Evolutionary conservation across 305 asterid species (phyloP).

Genomic region (Rubia peregrina): DNA sequence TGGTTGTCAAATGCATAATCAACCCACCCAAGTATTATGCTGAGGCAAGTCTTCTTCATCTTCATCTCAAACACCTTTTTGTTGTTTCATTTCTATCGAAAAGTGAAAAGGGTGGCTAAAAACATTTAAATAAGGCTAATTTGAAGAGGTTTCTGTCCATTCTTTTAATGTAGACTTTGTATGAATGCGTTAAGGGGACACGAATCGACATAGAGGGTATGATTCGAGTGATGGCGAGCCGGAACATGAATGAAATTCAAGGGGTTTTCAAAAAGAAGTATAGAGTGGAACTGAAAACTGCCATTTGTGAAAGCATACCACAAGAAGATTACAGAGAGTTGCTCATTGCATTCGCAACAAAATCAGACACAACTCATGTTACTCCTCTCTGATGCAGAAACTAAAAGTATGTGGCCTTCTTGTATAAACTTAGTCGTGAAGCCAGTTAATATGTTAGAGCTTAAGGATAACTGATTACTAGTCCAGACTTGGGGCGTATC

Average conservation of each 20-base stretch:
- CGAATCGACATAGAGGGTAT: constrained; percentile 32
- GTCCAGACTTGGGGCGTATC: background rate
- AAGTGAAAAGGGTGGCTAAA: background rate
- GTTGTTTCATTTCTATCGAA: background rate
- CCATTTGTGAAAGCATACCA: constrained; percentile 31
- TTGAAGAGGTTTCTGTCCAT: background rate
- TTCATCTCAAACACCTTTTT: background rate
- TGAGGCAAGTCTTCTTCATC: constrained; percentile 32
- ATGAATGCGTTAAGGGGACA: constrained; percentile 39
- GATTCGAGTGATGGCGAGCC: constrained; percentile 42
- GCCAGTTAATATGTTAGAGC: background rate
- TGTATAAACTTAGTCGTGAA: background rate
- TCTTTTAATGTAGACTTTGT: constrained; percentile 31
- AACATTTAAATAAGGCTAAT: background rate
- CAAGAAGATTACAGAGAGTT: constrained; percentile 37
- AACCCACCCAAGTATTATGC: constrained; percentile 57
- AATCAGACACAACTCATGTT: constrained; percentile 17
- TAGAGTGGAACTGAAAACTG: constrained; percentile 31
- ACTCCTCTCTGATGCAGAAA: background rate
- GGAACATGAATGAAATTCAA: constrained; percentile 47
- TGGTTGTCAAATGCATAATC: constrained; percentile 47
- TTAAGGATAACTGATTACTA: background rate
- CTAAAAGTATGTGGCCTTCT: background rate
- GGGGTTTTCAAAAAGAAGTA: constrained; percentile 36
- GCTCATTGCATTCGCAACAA: constrained; percentile 39